Evolutionary conservation across 75 land plant species (phyloP).

Genomic region (Isoetes taiwanensis): DNA sequence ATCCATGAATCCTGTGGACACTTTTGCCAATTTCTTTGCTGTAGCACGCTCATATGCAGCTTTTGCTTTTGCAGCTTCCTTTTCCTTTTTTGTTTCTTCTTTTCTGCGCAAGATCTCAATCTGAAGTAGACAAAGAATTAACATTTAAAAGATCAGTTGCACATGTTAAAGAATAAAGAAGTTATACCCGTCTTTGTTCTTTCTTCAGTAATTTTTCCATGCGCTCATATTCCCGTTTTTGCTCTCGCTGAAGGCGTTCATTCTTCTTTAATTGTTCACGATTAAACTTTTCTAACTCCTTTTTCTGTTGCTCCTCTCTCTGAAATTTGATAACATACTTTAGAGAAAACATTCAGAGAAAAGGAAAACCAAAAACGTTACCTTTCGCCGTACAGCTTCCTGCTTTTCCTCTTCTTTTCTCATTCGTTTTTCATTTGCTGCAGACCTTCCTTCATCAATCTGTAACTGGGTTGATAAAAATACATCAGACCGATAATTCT

Average conservation of each 20-base stretch:
- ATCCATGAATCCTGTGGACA: conserved; percentile 79
- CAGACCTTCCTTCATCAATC: conserved; percentile 66
- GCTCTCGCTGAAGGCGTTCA: conserved; percentile 59
- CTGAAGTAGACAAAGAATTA: too few relatives aligned
- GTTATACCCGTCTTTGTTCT: conserved; percentile 58
- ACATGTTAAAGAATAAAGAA: background rate
- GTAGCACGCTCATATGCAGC: conserved; percentile 86
- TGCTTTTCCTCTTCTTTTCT: conserved; percentile 72
- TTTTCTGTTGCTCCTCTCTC: conserved; percentile 78
- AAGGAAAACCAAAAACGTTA: too few relatives aligned
- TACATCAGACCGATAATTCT: too few relatives aligned
- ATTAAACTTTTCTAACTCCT: conserved; percentile 67
- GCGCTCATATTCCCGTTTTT: conserved; percentile 60
- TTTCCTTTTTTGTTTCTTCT: conserved; percentile 68
- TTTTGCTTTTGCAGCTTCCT: conserved; percentile 67
- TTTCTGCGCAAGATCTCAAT: conserved; percentile 67
- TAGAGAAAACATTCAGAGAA: too few relatives aligned
- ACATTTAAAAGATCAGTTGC: too few relatives aligned
- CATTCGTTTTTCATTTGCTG: conserved; percentile 49
- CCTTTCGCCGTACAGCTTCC: conserved; percentile 73
- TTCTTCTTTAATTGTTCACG: conserved; percentile 74
- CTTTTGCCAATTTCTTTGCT: conserved; percentile 73
- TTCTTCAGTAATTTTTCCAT: conserved; percentile 62
- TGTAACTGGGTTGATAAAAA: too few relatives aligned
- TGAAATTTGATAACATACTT: too few relatives aligned